A percentile compares a stretch with the other conserved stretches of the same genome.
Conservation (phyloP, 768 basidiomycete genomes). For the Tremella fuciformis region DNA sequence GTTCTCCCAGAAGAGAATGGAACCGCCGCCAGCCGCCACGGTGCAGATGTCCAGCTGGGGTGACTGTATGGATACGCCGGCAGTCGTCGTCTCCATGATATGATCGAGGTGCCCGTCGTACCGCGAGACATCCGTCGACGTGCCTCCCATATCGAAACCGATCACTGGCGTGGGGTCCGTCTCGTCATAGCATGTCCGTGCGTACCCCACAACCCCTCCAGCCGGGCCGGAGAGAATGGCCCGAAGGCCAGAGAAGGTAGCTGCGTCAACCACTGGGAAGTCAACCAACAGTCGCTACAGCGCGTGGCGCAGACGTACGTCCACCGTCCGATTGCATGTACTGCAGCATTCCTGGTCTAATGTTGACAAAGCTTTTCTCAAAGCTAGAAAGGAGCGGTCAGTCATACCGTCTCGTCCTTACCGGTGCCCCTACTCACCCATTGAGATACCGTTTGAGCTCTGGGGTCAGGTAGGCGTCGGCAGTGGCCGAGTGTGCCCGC, state of each 20-base stretch:
- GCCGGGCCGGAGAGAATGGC: constrained; percentile 60
- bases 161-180: constrained; percentile 69
- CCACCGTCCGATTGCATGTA: too few species aligned
- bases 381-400: too few species aligned
- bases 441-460: constrained; percentile 78
- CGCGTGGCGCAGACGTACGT: too few species aligned
- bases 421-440: too few species aligned
- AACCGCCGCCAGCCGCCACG: constrained; percentile 88
- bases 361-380: too few species aligned
- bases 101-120: constrained; percentile 69
- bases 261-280: constrained; percentile 83
- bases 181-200: constrained; percentile 80
- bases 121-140: constrained; percentile 81
- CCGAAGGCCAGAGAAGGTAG: too few species aligned
- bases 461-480: constrained; percentile 92
- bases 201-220: constrained; percentile 91
- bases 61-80: constrained; percentile 85
- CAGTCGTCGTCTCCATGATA: constrained; percentile 76
- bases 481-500: constrained; percentile 84
- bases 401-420: too few species aligned
- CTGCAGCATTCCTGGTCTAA: constrained; percentile 76
- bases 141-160: constrained; percentile 72
- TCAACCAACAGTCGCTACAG: too few species aligned
- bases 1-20: constrained; percentile 79
- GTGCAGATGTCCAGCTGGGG: constrained; percentile 88